phyloP scores from a whole-genome alignment of 164 flowering plant species.

The Santalum album region DNA sequence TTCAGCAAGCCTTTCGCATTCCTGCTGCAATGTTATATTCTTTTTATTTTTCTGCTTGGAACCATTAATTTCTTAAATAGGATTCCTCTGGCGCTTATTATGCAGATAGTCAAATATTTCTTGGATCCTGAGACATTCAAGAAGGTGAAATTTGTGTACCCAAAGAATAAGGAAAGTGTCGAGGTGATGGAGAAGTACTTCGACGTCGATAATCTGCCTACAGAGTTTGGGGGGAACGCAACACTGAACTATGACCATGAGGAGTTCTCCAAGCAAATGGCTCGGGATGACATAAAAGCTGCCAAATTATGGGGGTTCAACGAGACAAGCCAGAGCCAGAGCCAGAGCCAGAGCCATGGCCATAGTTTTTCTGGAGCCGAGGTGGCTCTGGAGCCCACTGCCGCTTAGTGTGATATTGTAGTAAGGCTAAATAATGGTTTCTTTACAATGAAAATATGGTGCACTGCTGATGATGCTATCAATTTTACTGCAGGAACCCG shows the following conservation, averaged over 20 bases:
- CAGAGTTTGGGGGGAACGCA: constrained; percentile 70
- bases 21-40: no score
- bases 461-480: no score
- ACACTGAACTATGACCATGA: constrained; percentile 60
- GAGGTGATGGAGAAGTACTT: constrained; percentile 70
- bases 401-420: no score
- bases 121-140: constrained; percentile 74
- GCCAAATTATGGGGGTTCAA: constrained; percentile 54
- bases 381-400: constrained; percentile 53
- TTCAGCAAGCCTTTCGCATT: no score
- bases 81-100: no score
- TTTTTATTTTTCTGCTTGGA: no score
- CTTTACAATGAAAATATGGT: no score
- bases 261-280: constrained; percentile 79
- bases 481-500: no score
- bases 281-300: constrained; percentile 60
- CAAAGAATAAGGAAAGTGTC: constrained; percentile 67
- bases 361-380: constrained; percentile 35
- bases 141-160: constrained; percentile 87
- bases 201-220: constrained; percentile 76
- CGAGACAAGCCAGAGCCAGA: constrained; percentile 20
- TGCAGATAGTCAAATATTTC: constrained; percentile 76
- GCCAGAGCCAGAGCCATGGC: constrained; percentile 15
- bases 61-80: no score
- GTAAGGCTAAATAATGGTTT: no score